phyloP scores from a whole-genome alignment of 345 rosid species.

The Noccaea caerulescens region DNA sequence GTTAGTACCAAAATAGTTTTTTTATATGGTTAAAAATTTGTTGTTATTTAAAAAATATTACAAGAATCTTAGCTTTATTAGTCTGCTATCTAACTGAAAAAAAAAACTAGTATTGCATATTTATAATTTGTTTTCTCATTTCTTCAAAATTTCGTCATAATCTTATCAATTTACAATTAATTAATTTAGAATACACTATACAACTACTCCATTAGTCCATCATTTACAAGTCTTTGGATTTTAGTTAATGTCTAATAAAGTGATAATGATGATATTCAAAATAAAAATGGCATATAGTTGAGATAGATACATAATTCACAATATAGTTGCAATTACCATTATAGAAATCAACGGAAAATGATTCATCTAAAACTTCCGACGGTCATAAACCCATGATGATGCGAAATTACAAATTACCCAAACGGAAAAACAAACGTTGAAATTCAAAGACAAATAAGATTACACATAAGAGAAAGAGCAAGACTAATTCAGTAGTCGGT shows the following conservation, averaged over 20 bases:
- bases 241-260: background rate
- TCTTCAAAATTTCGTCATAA: background rate
- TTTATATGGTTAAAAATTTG: too few relatives aligned
- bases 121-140: background rate
- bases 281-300: background rate
- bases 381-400: constrained; percentile 26
- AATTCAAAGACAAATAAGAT: constrained; percentile 27
- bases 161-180: background rate
- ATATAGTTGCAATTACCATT: background rate
- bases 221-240: background rate
- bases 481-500: constrained; percentile 64
- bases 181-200: background rate
- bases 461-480: constrained; percentile 31
- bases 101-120: background rate
- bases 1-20: background rate
- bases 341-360: constrained; percentile 22
- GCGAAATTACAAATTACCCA: constrained; percentile 17
- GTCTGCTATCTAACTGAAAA: too few relatives aligned
- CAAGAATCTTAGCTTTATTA: too few relatives aligned
- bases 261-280: background rate
- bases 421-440: constrained; percentile 4
- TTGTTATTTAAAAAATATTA: too few relatives aligned
- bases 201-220: constrained; percentile 3
- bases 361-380: constrained; percentile 33
- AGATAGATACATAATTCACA: constrained; percentile 26